These are phyloP conservation scores for Cupressus sempervirens DNA, from an alignment of 75 land plant genomes.

Conservation along the genomic window DNA sequence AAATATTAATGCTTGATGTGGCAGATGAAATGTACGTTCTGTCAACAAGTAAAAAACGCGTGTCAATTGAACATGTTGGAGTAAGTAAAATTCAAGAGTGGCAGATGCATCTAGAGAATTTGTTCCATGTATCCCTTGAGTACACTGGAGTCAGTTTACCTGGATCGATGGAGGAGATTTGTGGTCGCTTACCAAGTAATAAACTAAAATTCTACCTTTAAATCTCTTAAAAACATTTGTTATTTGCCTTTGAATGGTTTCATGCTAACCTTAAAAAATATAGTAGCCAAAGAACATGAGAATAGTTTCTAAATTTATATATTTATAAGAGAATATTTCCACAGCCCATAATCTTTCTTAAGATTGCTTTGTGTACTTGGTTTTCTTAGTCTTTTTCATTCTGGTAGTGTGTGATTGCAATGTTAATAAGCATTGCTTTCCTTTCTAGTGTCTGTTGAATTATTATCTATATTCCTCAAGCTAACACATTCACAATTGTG, in stretches of 20 bases:
- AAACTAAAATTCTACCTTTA: not conserved
- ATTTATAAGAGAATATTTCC: not conserved
- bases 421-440: not conserved
- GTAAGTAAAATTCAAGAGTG: constrained; percentile 72
- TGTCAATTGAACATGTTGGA: constrained; percentile 74
- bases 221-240: not conserved
- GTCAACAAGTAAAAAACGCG: constrained; percentile 66
- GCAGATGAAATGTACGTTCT: constrained; percentile 95
- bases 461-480: not conserved
- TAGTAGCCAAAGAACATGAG: not conserved
- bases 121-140: constrained; percentile 49
- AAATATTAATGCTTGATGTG: not conserved
- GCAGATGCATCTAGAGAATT: constrained; percentile 63
- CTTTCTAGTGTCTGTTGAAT: not conserved
- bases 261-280: not conserved
- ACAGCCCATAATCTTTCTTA: too few relatives aligned
- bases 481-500: not conserved
- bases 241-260: not conserved
- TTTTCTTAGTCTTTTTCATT: not conserved
- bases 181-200: constrained; percentile 59
- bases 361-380: not conserved
- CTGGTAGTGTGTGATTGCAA: not conserved
- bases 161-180: constrained; percentile 43
- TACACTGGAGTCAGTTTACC: constrained; percentile 66
- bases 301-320: not conserved